Evolutionary conservation across 2,329 filamentous ascomycete species (phyloP).

Genomic region (Neopestalotiopsis sp.): DNA sequence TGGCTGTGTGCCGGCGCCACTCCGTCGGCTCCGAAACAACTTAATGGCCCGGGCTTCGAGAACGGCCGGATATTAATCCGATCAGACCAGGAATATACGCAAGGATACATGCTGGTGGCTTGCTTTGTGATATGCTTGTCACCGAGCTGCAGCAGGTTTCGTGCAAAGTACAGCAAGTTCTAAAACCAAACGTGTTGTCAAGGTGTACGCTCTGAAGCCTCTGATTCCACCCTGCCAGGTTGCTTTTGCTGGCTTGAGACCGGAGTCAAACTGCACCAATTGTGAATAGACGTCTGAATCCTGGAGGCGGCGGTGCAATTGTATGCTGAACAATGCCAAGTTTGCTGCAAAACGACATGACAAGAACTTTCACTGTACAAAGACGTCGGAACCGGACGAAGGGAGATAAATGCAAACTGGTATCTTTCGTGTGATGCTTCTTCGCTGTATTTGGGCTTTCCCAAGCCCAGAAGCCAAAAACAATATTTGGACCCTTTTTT

Average conservation of each 20-base stretch:
- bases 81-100: background rate
- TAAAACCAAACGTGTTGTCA: background rate
- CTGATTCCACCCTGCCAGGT: background rate
- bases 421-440: conserved; percentile 15
- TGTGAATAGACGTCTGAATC: background rate
- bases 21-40: background rate
- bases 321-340: background rate
- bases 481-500: background rate
- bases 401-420: background rate
- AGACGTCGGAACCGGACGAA: background rate
- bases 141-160: background rate
- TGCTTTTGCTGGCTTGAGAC: background rate
- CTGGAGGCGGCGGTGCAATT: background rate
- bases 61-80: background rate
- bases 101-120: background rate
- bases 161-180: background rate
- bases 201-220: background rate
- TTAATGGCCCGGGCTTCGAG: background rate
- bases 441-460: background rate
- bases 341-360: background rate
- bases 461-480: conserved; percentile 1
- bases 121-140: background rate
- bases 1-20: background rate
- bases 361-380: background rate
- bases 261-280: background rate